A percentile compares a stretch with the other conserved stretches of the same genome.
Conservation (phyloP, 495 filamentous ascomycete species). For the Penicillium pulvis region DNA sequence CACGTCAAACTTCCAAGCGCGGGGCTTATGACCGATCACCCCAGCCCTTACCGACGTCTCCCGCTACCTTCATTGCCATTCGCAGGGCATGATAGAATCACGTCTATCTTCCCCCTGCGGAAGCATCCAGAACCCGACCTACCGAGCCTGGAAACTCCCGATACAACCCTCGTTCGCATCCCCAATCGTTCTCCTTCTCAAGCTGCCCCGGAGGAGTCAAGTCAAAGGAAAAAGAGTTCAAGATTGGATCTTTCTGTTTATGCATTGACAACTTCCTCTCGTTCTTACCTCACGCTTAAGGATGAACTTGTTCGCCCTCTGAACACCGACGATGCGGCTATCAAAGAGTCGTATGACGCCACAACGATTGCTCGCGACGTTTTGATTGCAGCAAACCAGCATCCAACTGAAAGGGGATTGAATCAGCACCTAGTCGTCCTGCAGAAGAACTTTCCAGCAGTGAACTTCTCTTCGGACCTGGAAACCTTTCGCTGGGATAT, state of each 20-base stretch:
- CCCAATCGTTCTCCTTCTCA: neutral
- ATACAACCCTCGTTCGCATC: neutral
- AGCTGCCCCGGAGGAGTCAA: neutral
- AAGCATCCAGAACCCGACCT: neutral
- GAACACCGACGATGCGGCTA: neutral
- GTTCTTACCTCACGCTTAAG: neutral
- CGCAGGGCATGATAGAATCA: neutral
- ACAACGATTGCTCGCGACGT: neutral
- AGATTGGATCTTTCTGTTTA: neutral
- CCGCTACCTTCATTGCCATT: neutral
- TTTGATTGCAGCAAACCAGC: neutral
- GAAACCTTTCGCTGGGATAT: neutral
- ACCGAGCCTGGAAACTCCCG: neutral
- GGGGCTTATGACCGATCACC: no score
- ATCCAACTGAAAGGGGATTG: neutral
- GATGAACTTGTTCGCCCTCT: neutral
- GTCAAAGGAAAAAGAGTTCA: neutral
- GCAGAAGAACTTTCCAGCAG: neutral
- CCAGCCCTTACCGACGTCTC: neutral
- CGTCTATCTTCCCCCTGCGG: neutral
- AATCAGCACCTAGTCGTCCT: neutral
- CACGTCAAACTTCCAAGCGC: no score
- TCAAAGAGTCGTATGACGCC: neutral
- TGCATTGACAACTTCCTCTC: neutral
- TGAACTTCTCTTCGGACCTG: neutral